Percentiles rank a stretch among this genome's conserved stretches.
phyloP scores from a whole-genome alignment of 2,329 filamentous ascomycete genomes.

The Aureobasidium sp. region DNA sequence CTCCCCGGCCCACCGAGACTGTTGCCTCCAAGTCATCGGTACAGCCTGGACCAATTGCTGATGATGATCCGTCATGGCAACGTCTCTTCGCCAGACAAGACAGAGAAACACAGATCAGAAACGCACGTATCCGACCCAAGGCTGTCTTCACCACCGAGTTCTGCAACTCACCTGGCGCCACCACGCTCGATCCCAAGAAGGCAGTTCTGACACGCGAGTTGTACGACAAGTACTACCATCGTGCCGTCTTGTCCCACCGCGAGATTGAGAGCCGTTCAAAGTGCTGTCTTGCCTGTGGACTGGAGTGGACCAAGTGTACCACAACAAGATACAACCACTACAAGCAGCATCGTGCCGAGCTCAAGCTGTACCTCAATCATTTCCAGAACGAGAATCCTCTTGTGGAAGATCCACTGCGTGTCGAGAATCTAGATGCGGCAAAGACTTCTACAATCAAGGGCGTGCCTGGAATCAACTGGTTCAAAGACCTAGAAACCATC shows the following conservation, averaged over 20 bases:
- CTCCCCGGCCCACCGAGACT: not conserved
- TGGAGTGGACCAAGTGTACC: not conserved
- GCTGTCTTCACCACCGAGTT: not conserved
- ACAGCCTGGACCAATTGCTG: not conserved
- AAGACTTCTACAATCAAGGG: not conserved
- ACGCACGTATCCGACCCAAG: not conserved
- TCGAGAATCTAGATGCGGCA: not conserved
- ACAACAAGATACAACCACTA: not conserved
- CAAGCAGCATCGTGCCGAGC: not conserved
- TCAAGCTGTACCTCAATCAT: not conserved
- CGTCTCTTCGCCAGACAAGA: not conserved
- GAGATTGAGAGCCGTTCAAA: not conserved
- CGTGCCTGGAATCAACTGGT: constrained; percentile 3
- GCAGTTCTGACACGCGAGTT: not conserved
- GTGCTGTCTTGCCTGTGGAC: constrained; percentile 5
- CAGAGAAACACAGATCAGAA: not conserved
- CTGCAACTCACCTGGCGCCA: not conserved
- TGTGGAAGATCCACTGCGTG: not conserved
- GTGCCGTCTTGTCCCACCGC: not conserved
- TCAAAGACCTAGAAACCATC: not conserved
- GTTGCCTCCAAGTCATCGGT: not conserved
- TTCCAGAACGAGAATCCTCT: not conserved
- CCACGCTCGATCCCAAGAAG: not conserved
- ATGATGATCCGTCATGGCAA: not conserved
- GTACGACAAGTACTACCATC: not conserved